Conservation (phyloP, 2,329 filamentous ascomycete species). For the Dothideomycetes sp. region DNA sequence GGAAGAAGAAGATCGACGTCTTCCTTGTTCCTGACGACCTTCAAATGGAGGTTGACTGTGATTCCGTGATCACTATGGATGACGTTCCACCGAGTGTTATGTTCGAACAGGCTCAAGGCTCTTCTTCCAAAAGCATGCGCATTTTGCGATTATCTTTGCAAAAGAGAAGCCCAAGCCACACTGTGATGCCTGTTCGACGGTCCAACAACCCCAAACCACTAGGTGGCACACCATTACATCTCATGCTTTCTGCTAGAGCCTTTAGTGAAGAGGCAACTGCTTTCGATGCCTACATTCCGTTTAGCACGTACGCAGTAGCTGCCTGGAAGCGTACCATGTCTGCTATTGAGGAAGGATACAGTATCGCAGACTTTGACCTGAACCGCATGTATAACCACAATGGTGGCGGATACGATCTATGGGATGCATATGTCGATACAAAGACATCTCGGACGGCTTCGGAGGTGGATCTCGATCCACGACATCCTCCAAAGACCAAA, state of each 20-base stretch:
- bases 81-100: not conserved
- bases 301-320: slow-evolving; percentile 5
- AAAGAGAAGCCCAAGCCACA: not conserved
- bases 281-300: slow-evolving; percentile 3
- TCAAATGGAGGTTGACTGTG: not conserved
- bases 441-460: not conserved
- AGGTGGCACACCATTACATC: slow-evolving; percentile 3
- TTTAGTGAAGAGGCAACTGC: not conserved
- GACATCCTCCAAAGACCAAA: slow-evolving; percentile 4
- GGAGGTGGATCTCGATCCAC: not conserved
- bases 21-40: not conserved
- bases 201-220: not conserved
- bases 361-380: not conserved
- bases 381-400: slow-evolving; percentile 2
- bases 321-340: not conserved
- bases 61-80: not conserved
- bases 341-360: not conserved
- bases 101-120: not conserved
- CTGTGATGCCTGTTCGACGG: slow-evolving; percentile 2
- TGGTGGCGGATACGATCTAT: slow-evolving; percentile 1
- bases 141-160: slow-evolving; percentile 1
- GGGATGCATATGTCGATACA: slow-evolving; percentile 5
- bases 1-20: slow-evolving; percentile 5
- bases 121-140: not conserved
- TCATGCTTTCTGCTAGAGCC: not conserved